A percentile compares a stretch with the other conserved stretches of the same genome.
Conservation (phyloP, 1,284 basidiomycete species). For the Coniophora puteana region DNA sequence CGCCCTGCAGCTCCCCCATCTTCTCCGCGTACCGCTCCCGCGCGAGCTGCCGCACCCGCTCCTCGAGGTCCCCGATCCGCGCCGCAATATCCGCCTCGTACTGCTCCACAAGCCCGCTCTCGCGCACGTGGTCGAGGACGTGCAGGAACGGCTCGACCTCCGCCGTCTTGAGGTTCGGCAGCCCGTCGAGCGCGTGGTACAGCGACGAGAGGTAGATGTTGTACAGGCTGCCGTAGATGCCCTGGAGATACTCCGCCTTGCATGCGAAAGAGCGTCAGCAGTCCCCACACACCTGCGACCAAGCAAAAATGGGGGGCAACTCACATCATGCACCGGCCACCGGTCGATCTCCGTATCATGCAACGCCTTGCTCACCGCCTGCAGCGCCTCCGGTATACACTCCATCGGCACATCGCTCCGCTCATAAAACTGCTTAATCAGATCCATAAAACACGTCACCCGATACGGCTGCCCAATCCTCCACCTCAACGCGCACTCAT, state of each 20-base stretch:
- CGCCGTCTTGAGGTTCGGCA: conserved; percentile 68
- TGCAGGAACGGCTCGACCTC: conserved; percentile 62
- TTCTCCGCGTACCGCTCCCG: conserved; percentile 69
- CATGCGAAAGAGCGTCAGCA: conserved; percentile 8
- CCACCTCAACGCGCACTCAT: conserved; percentile 89
- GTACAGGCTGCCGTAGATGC: conserved; percentile 72
- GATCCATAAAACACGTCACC: conserved; percentile 79
- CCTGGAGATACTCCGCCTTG: conserved; percentile 65
- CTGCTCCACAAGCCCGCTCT: conserved; percentile 63
- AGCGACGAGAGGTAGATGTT: conserved; percentile 82
- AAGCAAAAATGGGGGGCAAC: conserved; percentile 31
- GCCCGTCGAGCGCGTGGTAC: conserved; percentile 80
- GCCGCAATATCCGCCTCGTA: conserved; percentile 64
- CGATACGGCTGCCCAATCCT: conserved; percentile 80
- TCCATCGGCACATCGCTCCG: conserved; percentile 90
- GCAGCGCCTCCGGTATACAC: conserved; percentile 88
- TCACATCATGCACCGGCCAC: conserved; percentile 83
- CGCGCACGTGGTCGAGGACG: conserved; percentile 70
- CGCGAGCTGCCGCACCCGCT: conserved; percentile 66
- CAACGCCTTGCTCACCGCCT: conserved; percentile 67
- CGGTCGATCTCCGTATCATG: conserved; percentile 67
- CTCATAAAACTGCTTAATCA: conserved; percentile 87
- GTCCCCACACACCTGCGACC: conserved; percentile 9
- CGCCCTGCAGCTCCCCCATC: conserved; percentile 61
- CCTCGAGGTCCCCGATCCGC: conserved; percentile 67